Conservation (phyloP, 225 moss, liverwort and hornwort species). For the Thuidium tamariscinum region DNA sequence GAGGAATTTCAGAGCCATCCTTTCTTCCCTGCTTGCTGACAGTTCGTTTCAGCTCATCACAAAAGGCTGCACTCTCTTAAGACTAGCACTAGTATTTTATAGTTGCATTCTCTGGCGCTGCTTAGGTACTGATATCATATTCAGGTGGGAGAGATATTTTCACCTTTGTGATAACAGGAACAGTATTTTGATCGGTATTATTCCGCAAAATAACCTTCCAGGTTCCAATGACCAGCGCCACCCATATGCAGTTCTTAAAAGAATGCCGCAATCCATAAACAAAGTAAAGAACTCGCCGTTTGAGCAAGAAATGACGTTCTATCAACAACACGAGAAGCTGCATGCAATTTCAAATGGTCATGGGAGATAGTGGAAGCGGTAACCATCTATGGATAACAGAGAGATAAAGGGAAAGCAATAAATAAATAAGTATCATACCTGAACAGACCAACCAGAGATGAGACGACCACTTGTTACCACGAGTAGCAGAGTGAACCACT, state of each 20-base stretch:
- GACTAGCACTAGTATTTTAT: background rate
- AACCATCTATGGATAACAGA: background rate
- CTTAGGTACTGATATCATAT: background rate
- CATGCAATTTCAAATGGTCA: slow-evolving; percentile 20
- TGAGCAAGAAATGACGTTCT: slow-evolving; percentile 94
- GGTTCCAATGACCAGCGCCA: slow-evolving; percentile 86
- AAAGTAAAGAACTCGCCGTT: slow-evolving; percentile 93
- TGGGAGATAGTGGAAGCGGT: background rate
- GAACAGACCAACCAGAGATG: slow-evolving; percentile 85
- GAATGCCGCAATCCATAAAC: slow-evolving; percentile 94
- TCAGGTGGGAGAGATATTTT: background rate
- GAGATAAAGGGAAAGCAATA: background rate
- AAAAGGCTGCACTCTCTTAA: background rate
- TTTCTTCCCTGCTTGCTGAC: background rate
- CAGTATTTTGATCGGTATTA: slow-evolving; percentile 49
- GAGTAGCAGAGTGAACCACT: slow-evolving; percentile 88
- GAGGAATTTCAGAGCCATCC: background rate
- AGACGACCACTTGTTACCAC: slow-evolving; percentile 90
- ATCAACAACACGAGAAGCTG: slow-evolving; percentile 89
- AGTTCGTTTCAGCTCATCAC: background rate
- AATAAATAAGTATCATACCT: slow-evolving; percentile 33
- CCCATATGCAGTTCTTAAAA: slow-evolving; percentile 96
- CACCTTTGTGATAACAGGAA: slow-evolving; percentile 77
- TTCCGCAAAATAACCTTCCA: slow-evolving; percentile 90
- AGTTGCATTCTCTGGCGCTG: background rate